phyloP scores from a whole-genome alignment of 345 rosid genomes.

The Populus euphratica region DNA sequence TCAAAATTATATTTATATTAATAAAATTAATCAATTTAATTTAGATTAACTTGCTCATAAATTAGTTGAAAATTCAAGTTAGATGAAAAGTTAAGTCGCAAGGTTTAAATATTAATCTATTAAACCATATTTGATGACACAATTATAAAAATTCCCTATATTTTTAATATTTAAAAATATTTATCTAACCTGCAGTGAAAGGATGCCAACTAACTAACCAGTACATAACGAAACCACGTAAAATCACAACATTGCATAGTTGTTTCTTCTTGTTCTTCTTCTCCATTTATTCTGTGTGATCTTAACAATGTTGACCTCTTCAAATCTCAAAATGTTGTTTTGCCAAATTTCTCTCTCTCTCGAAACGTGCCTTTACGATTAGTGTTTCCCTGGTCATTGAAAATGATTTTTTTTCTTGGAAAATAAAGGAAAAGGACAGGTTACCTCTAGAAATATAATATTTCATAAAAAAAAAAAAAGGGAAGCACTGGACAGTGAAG shows the following conservation, averaged over 20 bases:
- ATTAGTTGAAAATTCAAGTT: too few relatives aligned
- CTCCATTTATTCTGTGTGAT: too few relatives aligned
- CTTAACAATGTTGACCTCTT: not conserved
- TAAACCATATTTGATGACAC: too few relatives aligned
- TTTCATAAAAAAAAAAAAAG: not conserved
- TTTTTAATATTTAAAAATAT: too few relatives aligned
- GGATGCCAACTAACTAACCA: too few relatives aligned
- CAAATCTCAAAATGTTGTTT: not conserved
- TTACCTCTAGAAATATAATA: not conserved
- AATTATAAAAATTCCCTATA: too few relatives aligned
- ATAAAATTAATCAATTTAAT: too few relatives aligned
- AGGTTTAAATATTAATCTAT: too few relatives aligned
- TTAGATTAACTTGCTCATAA: fast-evolving
- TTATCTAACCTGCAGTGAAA: fast-evolving
- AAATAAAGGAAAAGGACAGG: too few relatives aligned
- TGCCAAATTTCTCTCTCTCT: not conserved
- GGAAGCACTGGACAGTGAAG: not conserved
- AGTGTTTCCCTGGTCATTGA: not conserved
- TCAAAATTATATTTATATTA: fast-evolving
- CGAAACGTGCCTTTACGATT: not conserved
- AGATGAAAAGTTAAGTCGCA: fast-evolving
- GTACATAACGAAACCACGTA: too few relatives aligned
- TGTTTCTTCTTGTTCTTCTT: too few relatives aligned
- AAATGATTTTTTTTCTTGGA: not conserved
- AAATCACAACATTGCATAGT: too few relatives aligned